Evolutionary conservation across 257 asterid genomes (phyloP), one percentile per base, ranked within the genome.

Genomic region (Sherardia arvensis): DNA sequence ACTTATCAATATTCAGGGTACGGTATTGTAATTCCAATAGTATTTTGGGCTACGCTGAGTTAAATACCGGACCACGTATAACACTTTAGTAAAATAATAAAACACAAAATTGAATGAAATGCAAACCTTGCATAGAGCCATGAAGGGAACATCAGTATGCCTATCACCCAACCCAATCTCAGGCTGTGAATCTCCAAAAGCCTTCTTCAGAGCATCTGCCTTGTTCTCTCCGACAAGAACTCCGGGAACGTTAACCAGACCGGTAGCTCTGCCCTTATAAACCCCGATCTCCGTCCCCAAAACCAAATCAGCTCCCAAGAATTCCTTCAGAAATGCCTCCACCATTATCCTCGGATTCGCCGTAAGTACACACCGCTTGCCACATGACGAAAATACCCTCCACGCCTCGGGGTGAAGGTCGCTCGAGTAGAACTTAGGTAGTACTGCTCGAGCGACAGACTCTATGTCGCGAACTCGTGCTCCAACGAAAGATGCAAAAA

Each of bases 341-440:
- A 85, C 92, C 92, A 85, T 85, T 4, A 85, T 65, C 49, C 85
- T 74, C 0, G 88, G 92, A 70, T 80, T 85, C 0, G 86, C 92
- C 0, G 92, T 85, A 7, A 82, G 76, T 33, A 85, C 92, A 15
- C 79, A 82, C 0, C 88, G 74, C 47, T 66, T 72, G 23, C 88
- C 86, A 12, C 92, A 85, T 3, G 92, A 66, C 0, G 92, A 78
- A 36, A 85, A 80, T 18, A 82, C 86, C 1, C 86, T 71, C 86
- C 86, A 82, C 4, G 92, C 66, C 74, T 78, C 86, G 0, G 85
- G 78, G 43, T 85, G 88, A 17, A 85, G 68, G 40, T 82, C 92
- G 0, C 20, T 48, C 1, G 86, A 68, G 26, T 85, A 85, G 32
- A 85, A 82, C 40, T 80, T 85, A 0, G 92, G 88, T 57, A 85